A percentile compares a stretch with the other conserved stretches of the same genome.
These are phyloP conservation scores for Nakazawaea ambrosiae DNA, from an alignment of 805 yeast species.

Conservation along the genomic window DNA sequence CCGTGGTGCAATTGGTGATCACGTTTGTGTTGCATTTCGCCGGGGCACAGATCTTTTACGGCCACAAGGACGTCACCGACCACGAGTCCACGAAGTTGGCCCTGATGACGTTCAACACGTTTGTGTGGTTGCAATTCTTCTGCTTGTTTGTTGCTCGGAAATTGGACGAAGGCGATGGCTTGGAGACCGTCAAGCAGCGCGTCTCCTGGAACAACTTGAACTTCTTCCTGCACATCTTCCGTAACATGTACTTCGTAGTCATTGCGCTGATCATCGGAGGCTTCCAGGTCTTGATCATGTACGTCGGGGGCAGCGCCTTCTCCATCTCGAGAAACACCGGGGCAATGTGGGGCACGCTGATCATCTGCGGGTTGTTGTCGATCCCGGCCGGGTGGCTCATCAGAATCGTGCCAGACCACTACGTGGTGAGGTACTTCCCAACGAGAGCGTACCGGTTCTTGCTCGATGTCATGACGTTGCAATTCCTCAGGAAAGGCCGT, in stretches of 20 bases:
- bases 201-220: slow-evolving; percentile 62
- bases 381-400: slow-evolving; percentile 74
- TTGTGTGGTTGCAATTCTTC: slow-evolving; percentile 97
- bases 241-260: slow-evolving; percentile 74
- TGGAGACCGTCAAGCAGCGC: slow-evolving; percentile 49
- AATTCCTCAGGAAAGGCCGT: slow-evolving; percentile 12
- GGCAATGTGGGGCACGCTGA: slow-evolving; percentile 84
- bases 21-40: slow-evolving; percentile 81
- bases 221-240: slow-evolving; percentile 73
- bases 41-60: slow-evolving; percentile 56
- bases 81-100: slow-evolving; percentile 54
- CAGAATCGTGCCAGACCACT: slow-evolving; percentile 76
- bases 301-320: slow-evolving; percentile 95
- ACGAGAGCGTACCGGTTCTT: slow-evolving; percentile 35
- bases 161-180: slow-evolving; percentile 78
- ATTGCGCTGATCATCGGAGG: slow-evolving; percentile 75
- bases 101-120: slow-evolving; percentile 89
- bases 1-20: slow-evolving; percentile 66
- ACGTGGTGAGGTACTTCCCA: slow-evolving; percentile 66
- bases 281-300: slow-evolving; percentile 86
- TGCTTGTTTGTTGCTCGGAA: slow-evolving; percentile 87
- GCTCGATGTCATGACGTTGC: slow-evolving; percentile 15
- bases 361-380: slow-evolving; percentile 72
- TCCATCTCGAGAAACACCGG: slow-evolving; percentile 74
- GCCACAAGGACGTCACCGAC: slow-evolving; percentile 22